Evolutionary conservation across 2,329 filamentous ascomycete genomes (phyloP), one percentile per base, ranked within the genome.

Genomic region (Massarina eburnea): DNA sequence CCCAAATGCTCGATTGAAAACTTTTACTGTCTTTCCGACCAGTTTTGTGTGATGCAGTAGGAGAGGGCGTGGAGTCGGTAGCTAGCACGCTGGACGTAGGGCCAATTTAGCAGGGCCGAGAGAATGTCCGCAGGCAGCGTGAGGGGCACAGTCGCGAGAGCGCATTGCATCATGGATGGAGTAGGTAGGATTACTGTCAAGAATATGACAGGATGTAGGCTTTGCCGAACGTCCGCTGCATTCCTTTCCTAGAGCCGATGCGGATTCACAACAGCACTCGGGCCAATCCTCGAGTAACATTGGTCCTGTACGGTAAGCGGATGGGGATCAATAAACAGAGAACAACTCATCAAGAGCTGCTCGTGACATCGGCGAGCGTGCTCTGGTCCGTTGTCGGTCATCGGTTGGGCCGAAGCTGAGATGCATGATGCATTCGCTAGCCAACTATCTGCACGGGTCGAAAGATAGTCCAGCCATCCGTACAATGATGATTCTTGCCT

Each of bases 301-400:
- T 55, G 55, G 51, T 49, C 38, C 51, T 61, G 56, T 53, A 59
- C 41, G 49, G 54, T 59, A 53, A 61, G 54, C 58, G 49, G 30
- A 32, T 32, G 33, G 44, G 20, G 24, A 39, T 45, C 42, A 21
- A 27, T 41, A 26, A 41, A 44, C 36, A 46, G 38, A 41, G 49
- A 46, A 46, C 48, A 51, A 39, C 40, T 51, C 44, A 47, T 51
- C 44, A 45, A 35, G 18, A 42, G 43, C 43, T 41, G 43, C 38
- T 38, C 24, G 43, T 46, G 42, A 39, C 42, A 46, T 51, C 42
- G 46, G 37, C 39, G 42, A 41, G 46, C 41, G 39, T 41, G 32
- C 30, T 47, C 37, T 48, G 30, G 37, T 50, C 48, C 50, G 39
- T 45, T 50, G 46, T 51, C 49, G 46, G 26, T 43, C 35, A 39